These are phyloP conservation scores for Rhynchosporium agropyri DNA, from an alignment of 2,329 filamentous ascomycete genomes.

Conservation along the genomic window DNA sequence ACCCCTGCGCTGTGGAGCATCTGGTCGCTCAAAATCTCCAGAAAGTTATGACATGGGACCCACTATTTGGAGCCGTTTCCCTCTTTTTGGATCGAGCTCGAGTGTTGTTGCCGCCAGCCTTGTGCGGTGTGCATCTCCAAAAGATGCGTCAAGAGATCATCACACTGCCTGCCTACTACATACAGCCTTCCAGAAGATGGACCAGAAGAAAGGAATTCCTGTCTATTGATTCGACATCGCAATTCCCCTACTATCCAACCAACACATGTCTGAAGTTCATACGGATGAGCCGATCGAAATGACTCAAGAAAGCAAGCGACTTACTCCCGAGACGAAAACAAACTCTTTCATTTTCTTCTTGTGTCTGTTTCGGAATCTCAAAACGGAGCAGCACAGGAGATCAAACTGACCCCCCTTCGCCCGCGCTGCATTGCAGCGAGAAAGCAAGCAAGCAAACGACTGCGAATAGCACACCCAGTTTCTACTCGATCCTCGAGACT, in stretches of 20 bases:
- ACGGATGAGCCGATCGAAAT: conserved; percentile 7
- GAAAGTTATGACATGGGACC: neutral
- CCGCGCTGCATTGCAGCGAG: neutral
- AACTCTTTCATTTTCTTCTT: neutral
- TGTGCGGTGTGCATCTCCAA: neutral
- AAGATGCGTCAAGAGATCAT: no score
- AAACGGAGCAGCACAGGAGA: conserved; percentile 4
- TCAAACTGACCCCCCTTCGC: conserved; percentile 3
- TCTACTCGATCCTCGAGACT: neutral
- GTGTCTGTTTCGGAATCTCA: conserved; percentile 20
- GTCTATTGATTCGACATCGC: neutral
- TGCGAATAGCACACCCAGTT: neutral
- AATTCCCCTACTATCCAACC: neutral
- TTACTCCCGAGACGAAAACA: neutral
- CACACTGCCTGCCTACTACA: no score
- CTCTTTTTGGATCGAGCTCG: neutral
- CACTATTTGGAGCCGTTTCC: conserved; percentile 4
- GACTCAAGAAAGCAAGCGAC: conserved; percentile 11
- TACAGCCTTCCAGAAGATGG: neutral
- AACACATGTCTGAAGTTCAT: neutral
- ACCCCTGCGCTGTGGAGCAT: neutral
- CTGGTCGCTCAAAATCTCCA: conserved; percentile 7
- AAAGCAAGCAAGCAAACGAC: neutral
- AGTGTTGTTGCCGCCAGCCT: conserved; percentile 8
- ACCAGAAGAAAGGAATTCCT: conserved; percentile 5